phyloP scores from a whole-genome alignment of 1,284 basidiomycete genomes.

The Melampsora medusae region DNA sequence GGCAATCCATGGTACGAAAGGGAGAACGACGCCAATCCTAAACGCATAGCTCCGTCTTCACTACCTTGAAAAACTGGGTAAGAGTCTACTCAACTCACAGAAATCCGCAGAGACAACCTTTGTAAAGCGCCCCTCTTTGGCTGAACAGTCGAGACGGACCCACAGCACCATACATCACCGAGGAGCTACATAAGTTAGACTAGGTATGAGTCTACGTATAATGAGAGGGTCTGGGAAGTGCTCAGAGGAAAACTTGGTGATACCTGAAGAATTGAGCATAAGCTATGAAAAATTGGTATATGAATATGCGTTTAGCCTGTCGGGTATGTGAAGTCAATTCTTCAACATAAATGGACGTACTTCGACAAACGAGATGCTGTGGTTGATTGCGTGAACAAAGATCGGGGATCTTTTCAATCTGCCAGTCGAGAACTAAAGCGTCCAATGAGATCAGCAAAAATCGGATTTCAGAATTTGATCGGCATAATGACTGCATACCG shows the following conservation, averaged over 20 bases:
- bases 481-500: not conserved
- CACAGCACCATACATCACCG: slow-evolving; percentile 35
- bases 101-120: slow-evolving; percentile 28
- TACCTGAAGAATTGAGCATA: not conserved
- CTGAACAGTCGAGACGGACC: slow-evolving; percentile 24
- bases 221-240: no score
- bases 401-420: slow-evolving; percentile 16
- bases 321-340: no score
- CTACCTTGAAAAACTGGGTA: no score
- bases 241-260: slow-evolving; percentile 11
- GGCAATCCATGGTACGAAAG: slow-evolving; percentile 32
- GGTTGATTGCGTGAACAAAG: slow-evolving; percentile 24
- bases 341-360: not conserved
- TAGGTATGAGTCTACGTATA: no score
- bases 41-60: not conserved
- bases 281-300: not conserved
- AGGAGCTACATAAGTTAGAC: not conserved
- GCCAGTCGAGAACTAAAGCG: slow-evolving; percentile 30
- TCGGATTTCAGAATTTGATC: no score
- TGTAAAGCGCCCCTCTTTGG: slow-evolving; percentile 19
- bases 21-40: slow-evolving; percentile 23
- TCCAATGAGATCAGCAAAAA: not conserved
- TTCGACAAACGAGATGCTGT: slow-evolving; percentile 18
- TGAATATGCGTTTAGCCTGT: no score
- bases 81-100: not conserved